These are phyloP conservation scores for Fusarium hainanense DNA, from an alignment of 2,329 filamentous ascomycete species.

Conservation along the genomic window DNA sequence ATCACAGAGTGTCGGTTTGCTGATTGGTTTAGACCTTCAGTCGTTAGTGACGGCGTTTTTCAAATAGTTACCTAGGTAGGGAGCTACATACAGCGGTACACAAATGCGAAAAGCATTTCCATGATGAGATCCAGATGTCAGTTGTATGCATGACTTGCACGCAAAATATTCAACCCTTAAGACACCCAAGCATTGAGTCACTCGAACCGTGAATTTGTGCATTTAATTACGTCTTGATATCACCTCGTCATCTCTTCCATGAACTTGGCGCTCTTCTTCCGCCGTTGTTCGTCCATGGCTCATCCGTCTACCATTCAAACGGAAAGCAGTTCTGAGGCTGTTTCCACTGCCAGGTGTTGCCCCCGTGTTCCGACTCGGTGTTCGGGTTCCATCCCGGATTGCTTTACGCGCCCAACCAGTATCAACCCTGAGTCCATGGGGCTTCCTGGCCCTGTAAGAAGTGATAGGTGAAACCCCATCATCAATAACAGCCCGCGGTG, in stretches of 20 bases:
- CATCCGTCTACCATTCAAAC: constrained; percentile 26
- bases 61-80: background rate
- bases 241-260: constrained; percentile 31
- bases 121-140: background rate
- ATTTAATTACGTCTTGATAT: constrained; percentile 22
- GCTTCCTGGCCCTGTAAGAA: constrained; percentile 43
- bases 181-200: constrained; percentile 2
- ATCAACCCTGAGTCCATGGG: constrained; percentile 42
- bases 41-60: background rate
- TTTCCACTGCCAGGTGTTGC: constrained; percentile 13
- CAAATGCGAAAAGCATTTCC: constrained; percentile 1
- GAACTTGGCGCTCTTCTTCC: constrained; percentile 6
- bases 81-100: constrained; percentile 6
- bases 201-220: constrained; percentile 3
- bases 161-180: constrained; percentile 11
- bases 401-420: constrained; percentile 39
- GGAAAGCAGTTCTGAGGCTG: constrained; percentile 32
- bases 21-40: background rate
- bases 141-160: background rate
- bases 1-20: background rate
- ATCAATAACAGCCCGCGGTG: constrained; percentile 6
- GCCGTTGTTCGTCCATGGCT: constrained; percentile 14
- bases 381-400: constrained; percentile 34
- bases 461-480: constrained; percentile 3
- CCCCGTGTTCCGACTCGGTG: constrained; percentile 20